These are phyloP conservation scores for Botryococcus braunii DNA, from an alignment of 163 green algal genomes.

Conservation along the genomic window DNA sequence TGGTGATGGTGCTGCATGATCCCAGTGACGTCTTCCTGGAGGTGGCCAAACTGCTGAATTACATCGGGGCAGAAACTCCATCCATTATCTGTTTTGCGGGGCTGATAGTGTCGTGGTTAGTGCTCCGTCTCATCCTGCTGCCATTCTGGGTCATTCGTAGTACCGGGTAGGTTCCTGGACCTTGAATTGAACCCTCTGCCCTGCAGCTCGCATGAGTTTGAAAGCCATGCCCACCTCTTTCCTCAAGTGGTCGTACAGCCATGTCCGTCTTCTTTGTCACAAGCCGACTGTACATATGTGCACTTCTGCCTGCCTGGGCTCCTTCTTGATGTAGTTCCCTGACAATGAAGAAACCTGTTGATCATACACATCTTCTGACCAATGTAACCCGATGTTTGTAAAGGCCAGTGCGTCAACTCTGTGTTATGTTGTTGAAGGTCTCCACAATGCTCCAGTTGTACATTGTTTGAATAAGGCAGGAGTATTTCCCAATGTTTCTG, in stretches of 20 bases:
- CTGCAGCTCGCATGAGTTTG: neutral
- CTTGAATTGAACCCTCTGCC: neutral
- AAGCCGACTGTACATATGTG: neutral
- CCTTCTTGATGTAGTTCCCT: neutral
- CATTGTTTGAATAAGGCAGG: too few species aligned
- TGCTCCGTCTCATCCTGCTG: slow-evolving; percentile 54
- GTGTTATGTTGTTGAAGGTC: too few species aligned
- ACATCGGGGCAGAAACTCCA: slow-evolving; percentile 33
- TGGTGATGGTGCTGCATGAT: slow-evolving; percentile 76
- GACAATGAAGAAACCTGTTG: neutral
- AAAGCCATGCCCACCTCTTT: neutral
- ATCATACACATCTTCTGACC: too few species aligned
- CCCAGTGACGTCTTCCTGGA: slow-evolving; percentile 73
- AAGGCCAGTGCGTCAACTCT: too few species aligned
- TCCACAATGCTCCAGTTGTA: too few species aligned
- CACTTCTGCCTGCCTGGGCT: neutral
- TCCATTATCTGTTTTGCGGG: slow-evolving; percentile 40
- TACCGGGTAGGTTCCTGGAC: slow-evolving; percentile 16
- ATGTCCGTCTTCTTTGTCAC: neutral
- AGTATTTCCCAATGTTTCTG: too few species aligned
- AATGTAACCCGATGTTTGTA: too few species aligned
- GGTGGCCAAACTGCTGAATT: slow-evolving; percentile 63
- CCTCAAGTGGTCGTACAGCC: neutral
- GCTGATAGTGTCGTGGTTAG: slow-evolving; percentile 55
- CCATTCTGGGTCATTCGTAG: slow-evolving; percentile 52